Evolutionary conservation across 2,329 filamentous ascomycete genomes (phyloP).

Genomic region (Tricladium varicosporioides): DNA sequence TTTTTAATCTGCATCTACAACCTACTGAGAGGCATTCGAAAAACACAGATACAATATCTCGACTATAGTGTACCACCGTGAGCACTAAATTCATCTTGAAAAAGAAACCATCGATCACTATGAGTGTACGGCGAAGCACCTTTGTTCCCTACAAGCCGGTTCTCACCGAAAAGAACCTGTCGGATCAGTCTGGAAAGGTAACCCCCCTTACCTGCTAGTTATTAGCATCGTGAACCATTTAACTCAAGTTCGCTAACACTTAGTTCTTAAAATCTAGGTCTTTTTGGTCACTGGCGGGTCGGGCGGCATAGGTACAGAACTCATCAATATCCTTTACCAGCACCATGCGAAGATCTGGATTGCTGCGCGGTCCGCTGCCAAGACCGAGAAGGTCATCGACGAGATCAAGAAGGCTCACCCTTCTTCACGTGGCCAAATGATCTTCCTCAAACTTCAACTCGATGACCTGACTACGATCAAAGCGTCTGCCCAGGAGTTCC

Average conservation of each 20-base stretch:
- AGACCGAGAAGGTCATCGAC: slow-evolving; percentile 37
- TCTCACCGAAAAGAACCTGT: slow-evolving; percentile 30
- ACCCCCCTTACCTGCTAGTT: slow-evolving; percentile 34
- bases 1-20: no score
- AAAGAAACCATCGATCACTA: no score
- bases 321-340: slow-evolving; percentile 36
- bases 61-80: no score
- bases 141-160: no score
- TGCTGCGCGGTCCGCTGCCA: slow-evolving; percentile 39
- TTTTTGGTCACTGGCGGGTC: no score
- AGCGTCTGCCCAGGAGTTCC: slow-evolving; percentile 34
- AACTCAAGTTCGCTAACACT: no score
- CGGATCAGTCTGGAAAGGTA: slow-evolving; percentile 30
- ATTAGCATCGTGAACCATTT: no score
- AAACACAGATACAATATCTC: no score
- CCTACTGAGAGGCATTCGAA: no score
- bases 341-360: slow-evolving; percentile 42
- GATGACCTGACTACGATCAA: slow-evolving; percentile 38
- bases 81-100: no score
- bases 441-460: slow-evolving; percentile 37
- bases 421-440: slow-evolving; percentile 32
- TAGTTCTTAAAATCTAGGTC: no score
- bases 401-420: slow-evolving; percentile 31
- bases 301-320: slow-evolving; percentile 39
- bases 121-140: no score